A percentile compares a stretch with the other conserved stretches of the same genome.
Evolutionary conservation across 352 stramenopile species (phyloP).

Genomic region (Thraustochytrium striatum): DNA sequence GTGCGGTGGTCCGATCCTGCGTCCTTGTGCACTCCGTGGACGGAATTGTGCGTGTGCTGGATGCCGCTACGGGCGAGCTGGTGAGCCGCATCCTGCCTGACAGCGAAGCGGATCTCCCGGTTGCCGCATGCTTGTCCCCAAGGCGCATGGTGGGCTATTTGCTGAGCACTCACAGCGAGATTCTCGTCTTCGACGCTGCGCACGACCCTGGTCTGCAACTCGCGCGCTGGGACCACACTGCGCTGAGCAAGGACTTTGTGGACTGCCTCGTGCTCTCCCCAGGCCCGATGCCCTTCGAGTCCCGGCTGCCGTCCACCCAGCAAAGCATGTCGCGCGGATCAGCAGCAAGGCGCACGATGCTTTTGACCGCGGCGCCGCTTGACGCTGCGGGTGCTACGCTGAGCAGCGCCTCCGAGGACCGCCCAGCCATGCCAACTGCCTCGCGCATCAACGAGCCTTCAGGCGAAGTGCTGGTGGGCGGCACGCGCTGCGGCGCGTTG

Average conservation of each 20-base stretch:
- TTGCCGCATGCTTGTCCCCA: not conserved
- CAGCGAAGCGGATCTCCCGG: not conserved
- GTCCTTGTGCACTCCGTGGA: constrained; percentile 1
- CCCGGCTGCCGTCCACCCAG: not conserved
- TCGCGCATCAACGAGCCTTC: too few relatives aligned
- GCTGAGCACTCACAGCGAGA: constrained; percentile 2
- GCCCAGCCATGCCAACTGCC: too few relatives aligned
- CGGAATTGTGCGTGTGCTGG: not conserved
- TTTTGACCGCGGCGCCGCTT: not conserved
- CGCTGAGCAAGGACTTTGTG: constrained; percentile 7
- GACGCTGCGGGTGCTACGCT: not conserved
- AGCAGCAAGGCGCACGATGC: not conserved
- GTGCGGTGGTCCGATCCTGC: too few relatives aligned
- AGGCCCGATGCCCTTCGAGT: not conserved
- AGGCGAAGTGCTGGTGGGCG: too few relatives aligned
- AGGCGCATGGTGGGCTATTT: not conserved
- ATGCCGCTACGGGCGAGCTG: not conserved
- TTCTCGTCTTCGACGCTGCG: not conserved
- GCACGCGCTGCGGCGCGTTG: too few relatives aligned
- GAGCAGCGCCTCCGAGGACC: not conserved
- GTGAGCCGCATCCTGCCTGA: not conserved
- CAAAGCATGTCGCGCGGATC: not conserved
- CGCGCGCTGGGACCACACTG: constrained; percentile 14
- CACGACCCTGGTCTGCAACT: not conserved
- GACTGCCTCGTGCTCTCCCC: not conserved